Percentiles rank a stretch among this genome's conserved stretches.
Evolutionary conservation across 495 filamentous ascomycete species (phyloP).

Genomic region (Podospora bellae-mahoneyi): DNA sequence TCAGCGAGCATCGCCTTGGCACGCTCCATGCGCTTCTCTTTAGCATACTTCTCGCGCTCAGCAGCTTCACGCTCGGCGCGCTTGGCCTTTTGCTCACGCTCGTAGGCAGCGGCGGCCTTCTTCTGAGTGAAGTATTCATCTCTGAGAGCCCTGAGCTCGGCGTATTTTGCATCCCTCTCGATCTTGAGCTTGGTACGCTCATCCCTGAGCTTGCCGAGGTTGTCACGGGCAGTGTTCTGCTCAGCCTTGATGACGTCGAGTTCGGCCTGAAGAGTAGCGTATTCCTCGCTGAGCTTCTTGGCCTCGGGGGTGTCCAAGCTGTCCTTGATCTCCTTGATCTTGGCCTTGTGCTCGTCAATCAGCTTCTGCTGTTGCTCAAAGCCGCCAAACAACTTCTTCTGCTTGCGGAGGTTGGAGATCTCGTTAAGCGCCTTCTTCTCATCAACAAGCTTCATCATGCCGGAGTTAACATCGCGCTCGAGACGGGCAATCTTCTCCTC

Average conservation of each 20-base stretch:
- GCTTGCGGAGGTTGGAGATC: conserved; percentile 76
- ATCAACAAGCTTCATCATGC: conserved; percentile 88
- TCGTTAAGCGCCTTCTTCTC: conserved; percentile 91
- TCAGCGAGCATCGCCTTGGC: conserved; percentile 85
- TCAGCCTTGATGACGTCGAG: conserved; percentile 84
- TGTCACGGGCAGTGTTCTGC: conserved; percentile 83
- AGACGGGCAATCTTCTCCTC: conserved; percentile 75
- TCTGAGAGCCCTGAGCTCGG: conserved; percentile 74
- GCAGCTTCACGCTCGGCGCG: conserved; percentile 53
- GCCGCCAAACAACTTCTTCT: conserved; percentile 81
- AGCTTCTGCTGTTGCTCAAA: conserved; percentile 78
- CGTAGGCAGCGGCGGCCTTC: conserved; percentile 74
- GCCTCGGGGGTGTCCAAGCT: conserved; percentile 87
- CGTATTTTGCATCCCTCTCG: conserved; percentile 80
- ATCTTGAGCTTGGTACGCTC: conserved; percentile 76
- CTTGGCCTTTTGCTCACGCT: conserved; percentile 69
- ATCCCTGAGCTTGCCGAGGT: conserved; percentile 80
- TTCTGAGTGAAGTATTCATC: conserved; percentile 76
- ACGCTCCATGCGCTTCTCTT: conserved; percentile 77
- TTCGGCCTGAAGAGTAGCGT: conserved; percentile 76
- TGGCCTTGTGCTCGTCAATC: conserved; percentile 78
- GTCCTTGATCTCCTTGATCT: conserved; percentile 82
- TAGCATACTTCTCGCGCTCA: conserved; percentile 76
- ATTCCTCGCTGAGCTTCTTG: conserved; percentile 80
- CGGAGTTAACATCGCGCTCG: conserved; percentile 78